Percentiles rank a stretch among this genome's conserved stretches.
Evolutionary conservation across 345 rosid genomes (phyloP).

Genomic region (Hibiscus tridactylites): DNA sequence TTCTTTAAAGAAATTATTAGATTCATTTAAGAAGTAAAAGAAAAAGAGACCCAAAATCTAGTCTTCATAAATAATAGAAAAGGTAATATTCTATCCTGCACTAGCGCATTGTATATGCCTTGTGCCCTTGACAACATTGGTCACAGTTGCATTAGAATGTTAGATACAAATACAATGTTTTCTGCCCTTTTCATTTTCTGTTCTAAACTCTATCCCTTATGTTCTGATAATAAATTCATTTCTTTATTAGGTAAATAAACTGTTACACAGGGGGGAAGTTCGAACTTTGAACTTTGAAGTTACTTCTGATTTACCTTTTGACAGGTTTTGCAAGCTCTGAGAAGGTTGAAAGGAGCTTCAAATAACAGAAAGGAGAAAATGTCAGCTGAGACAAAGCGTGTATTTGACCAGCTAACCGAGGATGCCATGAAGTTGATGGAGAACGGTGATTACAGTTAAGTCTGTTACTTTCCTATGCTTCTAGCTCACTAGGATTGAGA

Average conservation of each 20-base stretch:
- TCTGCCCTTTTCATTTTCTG: neutral
- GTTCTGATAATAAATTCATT: neutral
- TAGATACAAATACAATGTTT: neutral
- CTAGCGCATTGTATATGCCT: neutral
- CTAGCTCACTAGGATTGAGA: neutral
- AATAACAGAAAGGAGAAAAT: slow-evolving; percentile 75
- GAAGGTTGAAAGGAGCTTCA: slow-evolving; percentile 80
- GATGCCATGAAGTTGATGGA: slow-evolving; percentile 78
- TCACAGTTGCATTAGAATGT: neutral
- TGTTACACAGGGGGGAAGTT: neutral
- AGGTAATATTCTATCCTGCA: no score
- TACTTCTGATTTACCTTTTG: slow-evolving; percentile 8
- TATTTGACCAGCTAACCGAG: slow-evolving; percentile 94
- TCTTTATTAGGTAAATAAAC: neutral
- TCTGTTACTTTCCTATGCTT: slow-evolving; percentile 11
- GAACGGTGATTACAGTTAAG: slow-evolving; percentile 88
- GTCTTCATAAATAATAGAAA: no score
- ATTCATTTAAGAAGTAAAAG: no score
- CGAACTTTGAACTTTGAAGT: neutral
- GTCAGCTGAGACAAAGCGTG: slow-evolving; percentile 62
- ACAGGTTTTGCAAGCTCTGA: slow-evolving; percentile 83
- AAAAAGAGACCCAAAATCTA: no score
- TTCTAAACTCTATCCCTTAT: neutral
- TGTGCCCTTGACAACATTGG: neutral
- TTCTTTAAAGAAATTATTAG: no score